Evolutionary conservation across 169 alveolate species (phyloP).

Genomic region (Theileria sp.): DNA sequence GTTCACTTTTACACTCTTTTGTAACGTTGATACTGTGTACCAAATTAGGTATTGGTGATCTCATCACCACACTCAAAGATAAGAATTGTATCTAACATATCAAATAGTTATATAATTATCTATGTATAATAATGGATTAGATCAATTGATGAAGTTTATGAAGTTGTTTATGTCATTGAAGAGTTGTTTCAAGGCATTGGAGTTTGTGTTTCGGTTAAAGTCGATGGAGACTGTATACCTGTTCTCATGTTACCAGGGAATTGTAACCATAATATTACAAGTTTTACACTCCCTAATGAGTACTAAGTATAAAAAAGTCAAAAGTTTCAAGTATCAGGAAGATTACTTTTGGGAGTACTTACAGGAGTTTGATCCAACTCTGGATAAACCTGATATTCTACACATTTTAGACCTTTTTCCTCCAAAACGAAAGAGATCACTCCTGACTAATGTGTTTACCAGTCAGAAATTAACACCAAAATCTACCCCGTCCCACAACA

Average conservation of each 20-base stretch:
- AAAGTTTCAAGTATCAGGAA: background rate
- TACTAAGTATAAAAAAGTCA: background rate
- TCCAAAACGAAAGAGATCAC: background rate
- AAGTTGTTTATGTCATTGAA: conserved; percentile 21
- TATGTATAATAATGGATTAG: background rate
- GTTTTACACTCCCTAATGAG: background rate
- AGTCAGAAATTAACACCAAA: background rate
- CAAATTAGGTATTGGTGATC: conserved; percentile 18
- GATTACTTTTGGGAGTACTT: conserved; percentile 7
- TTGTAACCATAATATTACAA: background rate
- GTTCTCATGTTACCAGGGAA: conserved; percentile 13
- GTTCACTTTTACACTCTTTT: conserved; percentile 2
- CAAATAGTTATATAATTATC: background rate
- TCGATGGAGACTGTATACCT: conserved; percentile 12
- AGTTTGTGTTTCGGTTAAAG: conserved; percentile 1
- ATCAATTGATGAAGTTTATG: background rate
- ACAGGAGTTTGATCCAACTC: background rate
- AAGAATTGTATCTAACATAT: conserved; percentile 5
- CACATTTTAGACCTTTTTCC: conserved; percentile 14
- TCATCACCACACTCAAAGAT: conserved; percentile 5
- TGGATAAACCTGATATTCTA: conserved; percentile 10
- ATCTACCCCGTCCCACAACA: background rate
- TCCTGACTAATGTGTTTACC: background rate
- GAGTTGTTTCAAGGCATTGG: conserved; percentile 10
- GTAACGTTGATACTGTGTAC: background rate